A percentile compares a stretch with the other conserved stretches of the same genome.
phyloP scores from a whole-genome alignment of 805 yeast genomes.

The Hanseniaspora clermontiae region DNA sequence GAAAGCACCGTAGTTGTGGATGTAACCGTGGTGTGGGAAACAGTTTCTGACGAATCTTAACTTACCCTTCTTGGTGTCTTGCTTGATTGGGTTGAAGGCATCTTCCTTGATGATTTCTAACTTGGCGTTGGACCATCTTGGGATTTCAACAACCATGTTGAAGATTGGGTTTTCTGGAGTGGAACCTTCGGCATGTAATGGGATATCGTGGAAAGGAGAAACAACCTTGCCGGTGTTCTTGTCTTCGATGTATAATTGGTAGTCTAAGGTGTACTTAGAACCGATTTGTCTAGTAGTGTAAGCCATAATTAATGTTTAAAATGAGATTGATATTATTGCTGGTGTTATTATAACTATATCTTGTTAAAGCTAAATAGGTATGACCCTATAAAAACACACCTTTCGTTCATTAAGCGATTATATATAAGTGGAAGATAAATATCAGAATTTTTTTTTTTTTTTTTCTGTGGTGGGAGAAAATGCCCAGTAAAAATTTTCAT shows the following conservation, averaged over 20 bases:
- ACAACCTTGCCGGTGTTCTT: slow-evolving; percentile 77
- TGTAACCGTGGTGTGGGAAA: slow-evolving; percentile 74
- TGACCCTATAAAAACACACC: too few relatives aligned
- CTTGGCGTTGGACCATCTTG: slow-evolving; percentile 74
- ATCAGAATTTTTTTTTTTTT: too few relatives aligned
- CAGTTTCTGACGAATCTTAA: slow-evolving; percentile 65
- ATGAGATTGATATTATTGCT: neutral
- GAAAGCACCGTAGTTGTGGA: slow-evolving; percentile 78
- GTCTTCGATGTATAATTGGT: slow-evolving; percentile 72
- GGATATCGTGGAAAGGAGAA: slow-evolving; percentile 90
- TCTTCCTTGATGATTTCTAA: slow-evolving; percentile 55
- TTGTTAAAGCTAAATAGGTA: too few relatives aligned
- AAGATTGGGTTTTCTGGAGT: slow-evolving; percentile 67
- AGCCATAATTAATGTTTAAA: slow-evolving; percentile 34
- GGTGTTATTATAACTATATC: too few relatives aligned
- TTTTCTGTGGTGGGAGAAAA: too few relatives aligned
- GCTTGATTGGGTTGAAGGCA: slow-evolving; percentile 63
- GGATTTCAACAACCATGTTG: slow-evolving; percentile 69
- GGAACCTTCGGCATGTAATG: slow-evolving; percentile 66
- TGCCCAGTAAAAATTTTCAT: too few relatives aligned
- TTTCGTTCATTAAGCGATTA: too few relatives aligned
- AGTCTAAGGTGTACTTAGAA: slow-evolving; percentile 88
- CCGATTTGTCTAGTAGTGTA: slow-evolving; percentile 89
- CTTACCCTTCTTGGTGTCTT: slow-evolving; percentile 64
- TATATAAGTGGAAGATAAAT: too few relatives aligned